These are phyloP conservation scores for Nephelium lappaceum DNA, from an alignment of 345 rosid species.

Conservation along the genomic window DNA sequence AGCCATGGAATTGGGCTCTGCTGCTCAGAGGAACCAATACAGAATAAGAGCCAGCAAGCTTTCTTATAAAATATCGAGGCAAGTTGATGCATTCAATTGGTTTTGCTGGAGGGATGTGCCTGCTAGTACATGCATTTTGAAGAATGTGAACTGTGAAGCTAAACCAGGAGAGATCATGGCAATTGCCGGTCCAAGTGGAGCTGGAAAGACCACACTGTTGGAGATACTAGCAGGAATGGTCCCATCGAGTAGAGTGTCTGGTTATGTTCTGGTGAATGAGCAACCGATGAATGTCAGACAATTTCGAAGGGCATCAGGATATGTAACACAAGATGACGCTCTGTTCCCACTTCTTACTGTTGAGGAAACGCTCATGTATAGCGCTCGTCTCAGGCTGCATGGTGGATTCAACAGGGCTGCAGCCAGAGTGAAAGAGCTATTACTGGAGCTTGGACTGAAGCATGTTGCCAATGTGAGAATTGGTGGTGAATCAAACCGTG, in stretches of 20 bases:
- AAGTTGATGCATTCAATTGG: conserved; percentile 19
- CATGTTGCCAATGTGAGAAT: conserved; percentile 31
- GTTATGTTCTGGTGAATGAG: conserved; percentile 34
- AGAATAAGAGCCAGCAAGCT: conserved; percentile 26
- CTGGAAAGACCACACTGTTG: conserved; percentile 38
- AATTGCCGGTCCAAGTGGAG: conserved; percentile 39
- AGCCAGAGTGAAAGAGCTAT: conserved; percentile 25
- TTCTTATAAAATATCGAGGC: conserved; percentile 24
- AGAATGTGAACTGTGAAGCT: conserved; percentile 35
- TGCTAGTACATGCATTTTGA: conserved; percentile 19
- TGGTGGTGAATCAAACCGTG: conserved; percentile 25
- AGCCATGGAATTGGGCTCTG: conserved; percentile 1
- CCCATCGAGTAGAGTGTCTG: conserved; percentile 24
- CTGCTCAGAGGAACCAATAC: conserved; percentile 2
- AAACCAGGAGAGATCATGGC: conserved; percentile 36
- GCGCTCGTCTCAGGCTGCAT: conserved; percentile 33
- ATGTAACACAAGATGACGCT: conserved; percentile 34
- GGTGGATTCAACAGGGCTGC: conserved; percentile 17
- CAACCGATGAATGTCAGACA: conserved; percentile 26
- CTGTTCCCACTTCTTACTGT: conserved; percentile 41
- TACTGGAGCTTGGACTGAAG: conserved; percentile 34
- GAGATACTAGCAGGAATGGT: conserved; percentile 33
- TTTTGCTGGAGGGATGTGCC: conserved; percentile 13
- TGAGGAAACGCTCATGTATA: conserved; percentile 33
- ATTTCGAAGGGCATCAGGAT: conserved; percentile 30